These are phyloP conservation scores for Paspalum vaginatum DNA, from an alignment of 176 grass and related monocot genomes.

Conservation along the genomic window DNA sequence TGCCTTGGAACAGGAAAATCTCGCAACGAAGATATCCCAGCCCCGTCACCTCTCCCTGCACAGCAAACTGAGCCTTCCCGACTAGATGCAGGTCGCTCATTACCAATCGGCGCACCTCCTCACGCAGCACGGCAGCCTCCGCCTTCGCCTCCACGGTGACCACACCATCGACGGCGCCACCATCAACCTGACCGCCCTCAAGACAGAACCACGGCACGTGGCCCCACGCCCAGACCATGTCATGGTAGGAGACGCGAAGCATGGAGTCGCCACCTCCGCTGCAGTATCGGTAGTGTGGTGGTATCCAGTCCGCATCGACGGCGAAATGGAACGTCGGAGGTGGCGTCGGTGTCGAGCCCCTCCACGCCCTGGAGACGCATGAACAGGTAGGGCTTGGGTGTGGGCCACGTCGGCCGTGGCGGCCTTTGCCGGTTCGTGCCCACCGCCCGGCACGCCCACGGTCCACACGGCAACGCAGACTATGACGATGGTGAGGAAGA, in stretches of 20 bases:
- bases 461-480: background rate
- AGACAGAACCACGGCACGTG: conserved; percentile 8
- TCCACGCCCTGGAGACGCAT: background rate
- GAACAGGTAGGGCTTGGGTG: background rate
- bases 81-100: background rate
- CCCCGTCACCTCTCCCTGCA: conserved; percentile 17
- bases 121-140: background rate
- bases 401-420: background rate
- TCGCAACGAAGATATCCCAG: background rate
- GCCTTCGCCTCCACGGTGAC: conserved; percentile 5
- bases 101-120: conserved; percentile 10
- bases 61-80: background rate
- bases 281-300: background rate
- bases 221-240: conserved; percentile 21
- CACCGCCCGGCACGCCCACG: background rate
- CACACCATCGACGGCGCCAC: background rate
- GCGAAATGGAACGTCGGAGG: background rate
- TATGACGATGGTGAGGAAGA: too few relatives aligned
- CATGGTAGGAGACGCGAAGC: conserved; percentile 12
- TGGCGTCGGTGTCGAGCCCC: background rate
- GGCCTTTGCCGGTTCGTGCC: background rate
- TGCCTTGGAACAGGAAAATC: background rate
- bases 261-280: background rate
- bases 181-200: background rate
- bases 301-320: background rate